Evolutionary conservation across 805 yeast species (phyloP).

Genomic region (Pichia scutulata): DNA sequence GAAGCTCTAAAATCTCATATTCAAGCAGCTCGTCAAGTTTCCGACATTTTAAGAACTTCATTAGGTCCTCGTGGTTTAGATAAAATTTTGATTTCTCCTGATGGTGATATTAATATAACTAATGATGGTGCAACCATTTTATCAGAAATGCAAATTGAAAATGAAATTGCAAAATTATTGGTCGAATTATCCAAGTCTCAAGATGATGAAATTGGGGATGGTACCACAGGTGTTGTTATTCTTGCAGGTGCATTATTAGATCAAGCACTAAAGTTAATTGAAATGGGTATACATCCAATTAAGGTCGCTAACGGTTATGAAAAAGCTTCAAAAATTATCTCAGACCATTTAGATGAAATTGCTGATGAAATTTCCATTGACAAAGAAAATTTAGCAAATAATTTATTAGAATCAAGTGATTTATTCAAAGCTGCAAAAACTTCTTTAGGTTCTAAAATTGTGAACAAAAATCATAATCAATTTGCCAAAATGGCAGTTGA

Average conservation of each 20-base stretch:
- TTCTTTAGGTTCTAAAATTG: conserved; percentile 91
- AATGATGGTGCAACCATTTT: conserved; percentile 98
- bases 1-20: conserved; percentile 86
- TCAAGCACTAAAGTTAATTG: conserved; percentile 90
- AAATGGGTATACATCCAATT: conserved; percentile 95
- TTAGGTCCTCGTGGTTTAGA: conserved; percentile 98
- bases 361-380: conserved; percentile 34
- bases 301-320: conserved; percentile 96
- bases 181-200: conserved; percentile 92
- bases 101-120: conserved; percentile 96
- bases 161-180: conserved; percentile 89
- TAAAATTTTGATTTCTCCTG: conserved; percentile 89
- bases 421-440: conserved; percentile 90
- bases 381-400: conserved; percentile 23
- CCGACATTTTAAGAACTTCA: conserved; percentile 85
- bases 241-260: conserved; percentile 90
- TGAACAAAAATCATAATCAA: conserved; percentile 85
- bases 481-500: conserved; percentile 98
- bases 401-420: conserved; percentile 36
- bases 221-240: conserved; percentile 98
- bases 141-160: conserved; percentile 91
- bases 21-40: conserved; percentile 89
- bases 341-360: conserved; percentile 61
- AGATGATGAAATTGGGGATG: conserved; percentile 98
- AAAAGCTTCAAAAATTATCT: conserved; percentile 91